Conservation (phyloP, 441 rosid genomes). For the Erodium trifolium region DNA sequence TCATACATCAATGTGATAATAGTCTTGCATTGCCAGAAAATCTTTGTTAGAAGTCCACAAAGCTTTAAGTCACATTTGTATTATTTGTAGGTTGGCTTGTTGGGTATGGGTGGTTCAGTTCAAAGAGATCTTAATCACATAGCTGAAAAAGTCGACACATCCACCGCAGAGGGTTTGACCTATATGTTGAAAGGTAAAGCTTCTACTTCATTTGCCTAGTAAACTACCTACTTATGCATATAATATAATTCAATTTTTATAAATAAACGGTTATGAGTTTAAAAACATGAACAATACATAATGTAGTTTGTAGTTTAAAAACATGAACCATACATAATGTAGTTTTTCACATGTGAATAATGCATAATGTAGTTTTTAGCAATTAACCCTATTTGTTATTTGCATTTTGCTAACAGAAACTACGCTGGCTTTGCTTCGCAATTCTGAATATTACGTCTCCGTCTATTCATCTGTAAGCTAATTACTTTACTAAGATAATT, state of each 20-base stretch:
- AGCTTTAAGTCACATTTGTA: not conserved
- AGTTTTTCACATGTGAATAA: not conserved
- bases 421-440: slow-evolving; percentile 70
- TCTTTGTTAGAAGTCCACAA: slow-evolving; percentile 1
- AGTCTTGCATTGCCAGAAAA: not conserved
- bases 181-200: slow-evolving; percentile 70
- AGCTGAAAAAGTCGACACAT: slow-evolving; percentile 73
- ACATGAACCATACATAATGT: too few species aligned
- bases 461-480: slow-evolving; percentile 77
- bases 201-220: not conserved
- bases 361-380: too few species aligned
- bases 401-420: slow-evolving; percentile 55
- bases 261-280: too few species aligned
- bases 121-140: slow-evolving; percentile 77
- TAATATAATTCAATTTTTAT: too few species aligned
- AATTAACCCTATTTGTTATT: not conserved
- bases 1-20: slow-evolving; percentile 6
- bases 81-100: slow-evolving; percentile 60
- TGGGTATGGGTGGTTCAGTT: slow-evolving; percentile 72
- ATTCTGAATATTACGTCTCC: slow-evolving; percentile 92
- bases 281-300: too few species aligned
- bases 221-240: too few species aligned
- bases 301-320: not conserved
- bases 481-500: too few species aligned
- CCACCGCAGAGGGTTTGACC: slow-evolving; percentile 69